Conservation (phyloP, 2,329 filamentous ascomycete species). For the Ophidiomyces ophidiicola region DNA sequence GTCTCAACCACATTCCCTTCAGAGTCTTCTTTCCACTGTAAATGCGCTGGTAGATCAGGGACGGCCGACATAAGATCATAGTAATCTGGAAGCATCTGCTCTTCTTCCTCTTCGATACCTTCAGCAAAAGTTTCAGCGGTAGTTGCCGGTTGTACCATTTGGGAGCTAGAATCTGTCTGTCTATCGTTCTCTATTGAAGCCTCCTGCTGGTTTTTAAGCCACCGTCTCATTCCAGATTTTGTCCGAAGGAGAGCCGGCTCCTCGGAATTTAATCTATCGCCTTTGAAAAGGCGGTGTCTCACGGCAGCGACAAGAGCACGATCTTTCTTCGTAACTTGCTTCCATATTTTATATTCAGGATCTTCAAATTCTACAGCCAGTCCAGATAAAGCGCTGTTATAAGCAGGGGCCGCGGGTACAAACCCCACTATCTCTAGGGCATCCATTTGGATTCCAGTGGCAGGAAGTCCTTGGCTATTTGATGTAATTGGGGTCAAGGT, state of each 20-base stretch:
- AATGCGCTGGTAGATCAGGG: slow-evolving; percentile 64
- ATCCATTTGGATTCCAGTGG: slow-evolving; percentile 60
- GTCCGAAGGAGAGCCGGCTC: slow-evolving; percentile 75
- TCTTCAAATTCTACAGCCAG: slow-evolving; percentile 81
- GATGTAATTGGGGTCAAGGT: slow-evolving; percentile 63
- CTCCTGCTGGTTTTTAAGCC: slow-evolving; percentile 65
- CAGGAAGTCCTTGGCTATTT: slow-evolving; percentile 52
- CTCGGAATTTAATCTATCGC: slow-evolving; percentile 70
- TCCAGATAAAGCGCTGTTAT: slow-evolving; percentile 51
- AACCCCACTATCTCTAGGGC: slow-evolving; percentile 73
- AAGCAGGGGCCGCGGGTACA: slow-evolving; percentile 53
- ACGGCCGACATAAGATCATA: slow-evolving; percentile 80
- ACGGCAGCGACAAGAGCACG: slow-evolving; percentile 77
- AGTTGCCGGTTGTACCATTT: slow-evolving; percentile 37
- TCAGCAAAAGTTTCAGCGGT: slow-evolving; percentile 72
- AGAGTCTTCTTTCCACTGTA: slow-evolving; percentile 80
- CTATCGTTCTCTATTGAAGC: slow-evolving; percentile 42
- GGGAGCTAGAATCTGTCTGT: slow-evolving; percentile 32
- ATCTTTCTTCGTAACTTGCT: slow-evolving; percentile 95
- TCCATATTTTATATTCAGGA: slow-evolving; percentile 90
- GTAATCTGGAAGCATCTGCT: slow-evolving; percentile 80
- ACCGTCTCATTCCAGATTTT: slow-evolving; percentile 81
- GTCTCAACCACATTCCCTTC: slow-evolving; percentile 84
- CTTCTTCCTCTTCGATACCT: slow-evolving; percentile 82
- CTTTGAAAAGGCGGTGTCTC: slow-evolving; percentile 72